Evolutionary conservation across 163 green algal species (phyloP).

Genomic region (Scenedesmus sp.): DNA sequence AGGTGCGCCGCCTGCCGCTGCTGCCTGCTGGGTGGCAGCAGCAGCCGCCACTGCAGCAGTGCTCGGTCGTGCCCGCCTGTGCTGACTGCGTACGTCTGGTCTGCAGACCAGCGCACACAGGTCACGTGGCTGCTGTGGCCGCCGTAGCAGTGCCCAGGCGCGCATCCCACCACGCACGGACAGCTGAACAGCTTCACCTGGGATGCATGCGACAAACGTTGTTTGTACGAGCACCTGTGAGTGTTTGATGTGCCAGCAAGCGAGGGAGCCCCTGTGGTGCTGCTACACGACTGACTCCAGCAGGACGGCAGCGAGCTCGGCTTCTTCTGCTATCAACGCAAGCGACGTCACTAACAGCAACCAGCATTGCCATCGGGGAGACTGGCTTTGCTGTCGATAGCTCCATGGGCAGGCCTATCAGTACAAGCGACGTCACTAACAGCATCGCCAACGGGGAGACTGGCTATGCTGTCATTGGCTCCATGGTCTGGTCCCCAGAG

Average conservation of each 20-base stretch:
- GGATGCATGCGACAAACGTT: not conserved
- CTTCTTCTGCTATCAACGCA: too few species aligned
- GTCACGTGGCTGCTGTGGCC: conserved; percentile 57
- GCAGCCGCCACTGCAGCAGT: conserved; percentile 77
- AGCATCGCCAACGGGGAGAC: not conserved
- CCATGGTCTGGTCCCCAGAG: too few species aligned
- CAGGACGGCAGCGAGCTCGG: too few species aligned
- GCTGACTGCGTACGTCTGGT: conserved; percentile 68
- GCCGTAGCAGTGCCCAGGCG: not conserved
- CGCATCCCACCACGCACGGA: conserved; percentile 63
- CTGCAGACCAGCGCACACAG: conserved; percentile 66
- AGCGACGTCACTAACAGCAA: too few species aligned
- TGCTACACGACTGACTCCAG: too few species aligned
- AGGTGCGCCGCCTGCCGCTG: not conserved
- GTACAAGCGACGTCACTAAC: too few species aligned
- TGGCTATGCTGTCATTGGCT: not conserved
- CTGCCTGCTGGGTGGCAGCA: conserved; percentile 36
- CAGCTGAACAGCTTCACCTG: conserved; percentile 70
- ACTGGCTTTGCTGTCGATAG: too few species aligned
- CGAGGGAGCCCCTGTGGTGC: not conserved
- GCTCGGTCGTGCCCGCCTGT: conserved; percentile 73
- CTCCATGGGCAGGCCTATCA: too few species aligned
- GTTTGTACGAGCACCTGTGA: too few species aligned
- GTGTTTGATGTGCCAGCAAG: not conserved
- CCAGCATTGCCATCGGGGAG: too few species aligned